These are phyloP conservation scores for Neurospora sp. DNA, from an alignment of 2,329 filamentous ascomycete genomes.

Conservation along the genomic window DNA sequence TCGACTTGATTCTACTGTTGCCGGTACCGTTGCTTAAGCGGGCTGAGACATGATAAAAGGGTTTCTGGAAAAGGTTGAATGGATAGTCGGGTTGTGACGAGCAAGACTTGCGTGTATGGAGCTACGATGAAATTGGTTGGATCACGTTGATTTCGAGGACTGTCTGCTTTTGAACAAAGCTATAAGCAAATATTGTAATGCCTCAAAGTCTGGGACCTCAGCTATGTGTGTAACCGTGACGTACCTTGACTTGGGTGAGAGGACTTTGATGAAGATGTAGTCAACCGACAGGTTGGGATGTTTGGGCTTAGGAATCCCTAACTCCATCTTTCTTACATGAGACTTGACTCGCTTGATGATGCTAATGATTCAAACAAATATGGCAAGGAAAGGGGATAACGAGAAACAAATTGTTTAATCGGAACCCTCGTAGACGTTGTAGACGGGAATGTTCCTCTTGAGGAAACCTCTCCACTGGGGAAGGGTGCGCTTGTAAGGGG, in stretches of 20 bases:
- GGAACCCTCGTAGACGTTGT: constrained; percentile 12
- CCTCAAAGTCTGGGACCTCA: neutral
- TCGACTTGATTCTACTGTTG: no score
- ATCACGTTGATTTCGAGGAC: neutral
- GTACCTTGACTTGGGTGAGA: neutral
- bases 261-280: neutral
- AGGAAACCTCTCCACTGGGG: constrained; percentile 45
- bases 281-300: neutral
- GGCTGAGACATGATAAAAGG: no score
- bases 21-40: no score
- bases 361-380: neutral
- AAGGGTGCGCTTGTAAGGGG: constrained; percentile 35
- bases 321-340: neutral
- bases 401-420: neutral
- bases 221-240: neutral
- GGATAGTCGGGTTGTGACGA: neutral
- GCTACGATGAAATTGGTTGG: neutral
- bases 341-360: neutral
- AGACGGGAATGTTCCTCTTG: constrained; percentile 32
- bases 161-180: neutral
- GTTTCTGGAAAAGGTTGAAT: no score
- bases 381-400: neutral
- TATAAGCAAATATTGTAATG: neutral
- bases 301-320: neutral
- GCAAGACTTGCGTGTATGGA: neutral